Evolutionary conservation across 2,329 filamentous ascomycete species (phyloP), one percentile per base, ranked within the genome.

Genomic region (Fusarium pininemorale): DNA sequence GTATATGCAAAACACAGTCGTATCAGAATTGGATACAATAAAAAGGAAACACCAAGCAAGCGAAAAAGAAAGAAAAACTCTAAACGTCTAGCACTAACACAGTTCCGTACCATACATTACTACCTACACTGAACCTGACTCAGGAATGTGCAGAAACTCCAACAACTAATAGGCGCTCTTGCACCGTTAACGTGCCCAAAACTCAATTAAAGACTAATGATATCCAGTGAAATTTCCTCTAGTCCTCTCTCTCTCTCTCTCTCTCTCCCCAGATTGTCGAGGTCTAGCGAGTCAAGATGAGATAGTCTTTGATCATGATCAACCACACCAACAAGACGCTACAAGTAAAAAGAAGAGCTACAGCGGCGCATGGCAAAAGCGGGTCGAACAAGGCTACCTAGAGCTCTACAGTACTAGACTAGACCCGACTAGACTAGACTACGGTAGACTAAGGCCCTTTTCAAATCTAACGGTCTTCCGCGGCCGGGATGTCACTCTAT

Each of bases 341-440:
- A 42, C 24, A 42, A 24, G 37, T 18, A 35, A 26, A 48, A 20
- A 38, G 44, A 20, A 28, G 7, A 47, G 39, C 16, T 38, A 47
- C 55, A n/a, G 42, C 41, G 32, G 50, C 58, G 57, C 63, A 72
- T 68, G 68, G 69, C 58, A 72, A 72, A 72, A 60, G 63, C 54
- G 63, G 69, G 69, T 37, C 69, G 53, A 56, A 26, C 30, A 32
- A 42, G 42, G 14, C 24, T 26, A 24, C 24, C 24, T n/a, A 50
- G 55, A 50, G 50, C 45, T 41, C 39, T 41, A 30, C 26, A 3
- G 28, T 30, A 41, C 39, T 41, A 30, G 45, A 6, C 45, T 28
- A 45, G 24, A 15, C 30, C 13, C 13, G 30, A 32, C 30, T 30
- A 13, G 18, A 39, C 32, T 18, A 20, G 18, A 39, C 37, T 44